These are phyloP conservation scores for Buddleja alternifolia DNA, from an alignment of 257 asterid species.

Conservation along the genomic window DNA sequence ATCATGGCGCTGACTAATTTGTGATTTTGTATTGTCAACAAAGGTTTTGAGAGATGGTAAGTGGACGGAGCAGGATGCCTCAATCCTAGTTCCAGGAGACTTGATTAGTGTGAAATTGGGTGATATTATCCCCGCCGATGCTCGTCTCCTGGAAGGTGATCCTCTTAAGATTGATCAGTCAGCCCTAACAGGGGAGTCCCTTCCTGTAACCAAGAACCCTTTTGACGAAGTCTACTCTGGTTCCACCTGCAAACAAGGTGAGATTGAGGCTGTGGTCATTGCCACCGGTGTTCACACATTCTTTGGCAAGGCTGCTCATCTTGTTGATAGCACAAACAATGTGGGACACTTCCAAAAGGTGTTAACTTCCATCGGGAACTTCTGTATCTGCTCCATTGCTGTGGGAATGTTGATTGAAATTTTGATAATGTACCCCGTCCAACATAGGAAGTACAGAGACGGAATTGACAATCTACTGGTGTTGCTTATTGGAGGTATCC, in stretches of 20 bases:
- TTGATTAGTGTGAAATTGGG: conserved; percentile 58
- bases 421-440: conserved; percentile 57
- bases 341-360: conserved; percentile 68
- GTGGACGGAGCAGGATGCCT: conserved; percentile 56
- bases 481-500: conserved; percentile 61
- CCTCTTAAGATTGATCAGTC: conserved; percentile 60
- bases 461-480: conserved; percentile 61
- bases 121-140: conserved; percentile 62
- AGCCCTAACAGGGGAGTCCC: conserved; percentile 61
- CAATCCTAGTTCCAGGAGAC: conserved; percentile 60
- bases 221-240: conserved; percentile 54
- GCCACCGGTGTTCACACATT: conserved; percentile 63
- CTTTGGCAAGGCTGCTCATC: conserved; percentile 69
- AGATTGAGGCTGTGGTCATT: conserved; percentile 55
- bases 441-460: conserved; percentile 48
- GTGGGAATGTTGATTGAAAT: conserved; percentile 54
- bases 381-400: conserved; percentile 59
- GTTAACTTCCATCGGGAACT: conserved; percentile 60
- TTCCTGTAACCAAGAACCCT: conserved; percentile 56
- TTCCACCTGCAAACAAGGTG: conserved; percentile 67
- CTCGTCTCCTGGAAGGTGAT: conserved; percentile 64
- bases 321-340: conserved; percentile 59
- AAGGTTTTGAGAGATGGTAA: conserved; percentile 63
- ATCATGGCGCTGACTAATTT: too few species aligned
- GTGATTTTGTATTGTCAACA: too few species aligned